These are phyloP conservation scores for Suillus subluteus DNA, from an alignment of 768 basidiomycete species.

Conservation along the genomic window DNA sequence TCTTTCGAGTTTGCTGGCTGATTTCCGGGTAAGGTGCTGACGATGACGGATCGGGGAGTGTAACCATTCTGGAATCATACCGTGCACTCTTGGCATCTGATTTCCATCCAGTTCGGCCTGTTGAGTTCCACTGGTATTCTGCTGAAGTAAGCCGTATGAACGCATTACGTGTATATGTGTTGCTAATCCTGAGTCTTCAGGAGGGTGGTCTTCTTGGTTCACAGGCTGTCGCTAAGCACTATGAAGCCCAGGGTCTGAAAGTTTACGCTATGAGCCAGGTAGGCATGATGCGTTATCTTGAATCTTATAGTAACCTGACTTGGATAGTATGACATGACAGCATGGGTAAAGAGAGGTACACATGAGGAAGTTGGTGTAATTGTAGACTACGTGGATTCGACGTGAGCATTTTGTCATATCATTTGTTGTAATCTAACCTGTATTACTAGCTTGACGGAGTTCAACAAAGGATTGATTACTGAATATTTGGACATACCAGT, in stretches of 20 bases:
- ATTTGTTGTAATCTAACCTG: conserved; percentile 26
- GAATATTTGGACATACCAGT: conserved; percentile 85
- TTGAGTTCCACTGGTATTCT: conserved; percentile 56
- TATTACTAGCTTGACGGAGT: conserved; percentile 66
- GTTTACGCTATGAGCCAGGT: conserved; percentile 40
- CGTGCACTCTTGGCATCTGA: conserved; percentile 43
- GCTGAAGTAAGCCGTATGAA: conserved; percentile 37
- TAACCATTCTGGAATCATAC: conserved; percentile 49
- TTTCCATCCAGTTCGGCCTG: conserved; percentile 44
- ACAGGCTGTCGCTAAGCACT: conserved; percentile 83
- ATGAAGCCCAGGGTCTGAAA: conserved; percentile 42
- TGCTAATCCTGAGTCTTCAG: conserved; percentile 30
- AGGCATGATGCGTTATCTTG: background rate
- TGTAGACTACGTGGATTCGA: conserved; percentile 76
- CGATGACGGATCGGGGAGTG: conserved; percentile 48
- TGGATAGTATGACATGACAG: conserved; percentile 87
- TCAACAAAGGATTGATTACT: conserved; percentile 77
- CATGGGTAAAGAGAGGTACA: conserved; percentile 87
- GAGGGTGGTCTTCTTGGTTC: conserved; percentile 88
- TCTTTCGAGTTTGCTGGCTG: conserved; percentile 2
- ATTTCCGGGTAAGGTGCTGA: conserved; percentile 37
- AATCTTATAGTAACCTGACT: background rate
- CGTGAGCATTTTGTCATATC: conserved; percentile 41
- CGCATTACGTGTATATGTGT: background rate
- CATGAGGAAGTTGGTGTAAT: conserved; percentile 83